Evolutionary conservation across 352 stramenopile genomes (phyloP).

Genomic region (Thalassiosira livingstoniorum): DNA sequence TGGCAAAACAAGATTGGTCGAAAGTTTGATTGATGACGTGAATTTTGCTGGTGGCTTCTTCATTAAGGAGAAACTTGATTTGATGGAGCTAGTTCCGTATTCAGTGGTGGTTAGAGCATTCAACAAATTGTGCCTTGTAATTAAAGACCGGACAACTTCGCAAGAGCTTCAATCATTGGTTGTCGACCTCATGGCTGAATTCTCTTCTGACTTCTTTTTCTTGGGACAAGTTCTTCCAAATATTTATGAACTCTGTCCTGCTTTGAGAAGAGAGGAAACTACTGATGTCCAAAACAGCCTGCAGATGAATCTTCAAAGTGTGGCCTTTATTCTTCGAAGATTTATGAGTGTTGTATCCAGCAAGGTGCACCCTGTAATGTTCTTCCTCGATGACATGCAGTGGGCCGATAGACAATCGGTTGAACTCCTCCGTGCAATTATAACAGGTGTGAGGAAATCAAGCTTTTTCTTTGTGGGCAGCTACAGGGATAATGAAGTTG

Average conservation of each 20-base stretch:
- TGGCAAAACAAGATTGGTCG: background rate
- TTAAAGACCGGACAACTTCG: background rate
- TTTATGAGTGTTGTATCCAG: slow-evolving; percentile 2
- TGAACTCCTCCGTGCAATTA: background rate
- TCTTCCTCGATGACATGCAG: background rate
- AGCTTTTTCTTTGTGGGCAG: slow-evolving; percentile 37
- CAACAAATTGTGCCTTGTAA: background rate
- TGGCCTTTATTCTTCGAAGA: background rate
- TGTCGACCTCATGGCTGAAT: background rate
- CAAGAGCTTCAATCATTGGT: background rate
- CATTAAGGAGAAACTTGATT: background rate
- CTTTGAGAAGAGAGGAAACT: background rate
- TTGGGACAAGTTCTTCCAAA: background rate
- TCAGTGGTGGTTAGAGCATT: background rate
- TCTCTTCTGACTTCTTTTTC: background rate
- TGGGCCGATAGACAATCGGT: background rate
- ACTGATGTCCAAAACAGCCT: background rate
- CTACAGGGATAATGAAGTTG: slow-evolving; percentile 36
- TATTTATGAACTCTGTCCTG: background rate
- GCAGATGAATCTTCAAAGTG: background rate
- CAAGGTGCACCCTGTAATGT: background rate
- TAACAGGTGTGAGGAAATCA: background rate
- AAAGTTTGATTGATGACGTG: background rate
- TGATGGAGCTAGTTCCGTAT: background rate
- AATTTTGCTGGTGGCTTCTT: background rate